Evolutionary conservation across 1,139 yeast species (phyloP).

Genomic region (Zygosaccharomyces sapae): DNA sequence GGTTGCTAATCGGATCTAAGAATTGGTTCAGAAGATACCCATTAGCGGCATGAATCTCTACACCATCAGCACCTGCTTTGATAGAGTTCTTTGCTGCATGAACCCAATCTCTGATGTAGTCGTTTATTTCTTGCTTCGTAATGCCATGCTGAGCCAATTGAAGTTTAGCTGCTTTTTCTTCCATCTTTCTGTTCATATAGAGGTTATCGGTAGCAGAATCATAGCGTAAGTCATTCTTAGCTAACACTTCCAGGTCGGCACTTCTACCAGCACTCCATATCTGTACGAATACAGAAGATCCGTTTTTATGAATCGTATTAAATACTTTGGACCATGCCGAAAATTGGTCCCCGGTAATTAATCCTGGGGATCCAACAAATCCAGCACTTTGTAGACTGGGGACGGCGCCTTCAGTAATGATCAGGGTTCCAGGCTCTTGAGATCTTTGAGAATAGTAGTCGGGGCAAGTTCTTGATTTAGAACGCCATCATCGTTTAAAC

Average conservation of each 20-base stretch:
- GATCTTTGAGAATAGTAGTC: constrained; percentile 55
- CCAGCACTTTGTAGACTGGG: constrained; percentile 39
- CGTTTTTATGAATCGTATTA: constrained; percentile 38
- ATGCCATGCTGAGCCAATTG: constrained; percentile 22
- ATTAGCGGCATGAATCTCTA: constrained; percentile 41
- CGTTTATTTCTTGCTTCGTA: constrained; percentile 16
- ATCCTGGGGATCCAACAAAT: constrained; percentile 40
- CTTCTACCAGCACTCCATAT: constrained; percentile 43
- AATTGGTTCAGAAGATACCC: constrained; percentile 39
- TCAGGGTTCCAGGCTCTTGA: constrained; percentile 47
- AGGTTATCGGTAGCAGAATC: constrained; percentile 23
- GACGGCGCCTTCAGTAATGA: constrained; percentile 45
- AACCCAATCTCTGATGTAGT: constrained; percentile 24
- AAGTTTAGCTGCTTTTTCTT: constrained; percentile 23
- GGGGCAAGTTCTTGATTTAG: constrained; percentile 39
- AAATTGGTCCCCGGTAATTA: constrained; percentile 41
- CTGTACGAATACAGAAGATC: constrained; percentile 39
- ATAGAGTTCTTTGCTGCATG: constrained; percentile 33
- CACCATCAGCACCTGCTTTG: constrained; percentile 40
- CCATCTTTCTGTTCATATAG: constrained; percentile 27
- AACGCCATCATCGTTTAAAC: constrained; percentile 38
- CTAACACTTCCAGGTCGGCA: constrained; percentile 29
- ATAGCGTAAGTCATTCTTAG: constrained; percentile 11
- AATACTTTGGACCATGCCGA: constrained; percentile 39
- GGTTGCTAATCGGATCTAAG: constrained; percentile 38